Conservation (phyloP, 2,329 filamentous ascomycete species). For the Diaporthe ilicicola region DNA sequence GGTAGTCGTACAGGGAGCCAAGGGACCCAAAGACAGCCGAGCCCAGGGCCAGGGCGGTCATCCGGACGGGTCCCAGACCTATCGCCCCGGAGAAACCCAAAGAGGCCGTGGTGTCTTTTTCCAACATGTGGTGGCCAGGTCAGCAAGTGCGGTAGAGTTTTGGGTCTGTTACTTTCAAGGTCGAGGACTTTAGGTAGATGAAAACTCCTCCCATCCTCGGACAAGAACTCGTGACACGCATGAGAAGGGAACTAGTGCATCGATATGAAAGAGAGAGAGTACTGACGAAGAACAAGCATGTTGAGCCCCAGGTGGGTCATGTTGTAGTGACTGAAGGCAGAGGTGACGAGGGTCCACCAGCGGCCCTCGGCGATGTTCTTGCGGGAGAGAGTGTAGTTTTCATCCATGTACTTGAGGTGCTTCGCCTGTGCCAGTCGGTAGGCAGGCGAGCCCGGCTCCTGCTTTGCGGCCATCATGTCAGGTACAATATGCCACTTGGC, state of each 20-base stretch:
- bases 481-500: conserved; percentile 12
- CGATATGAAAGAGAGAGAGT: background rate
- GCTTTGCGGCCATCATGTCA: background rate
- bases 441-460: background rate
- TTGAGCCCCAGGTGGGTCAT: conserved; percentile 36
- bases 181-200: background rate
- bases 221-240: background rate
- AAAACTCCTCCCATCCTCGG: background rate
- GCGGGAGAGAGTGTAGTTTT: conserved; percentile 36
- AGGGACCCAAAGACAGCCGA: conserved; percentile 35
- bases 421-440: background rate
- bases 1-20: conserved; percentile 33
- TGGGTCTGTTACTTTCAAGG: background rate
- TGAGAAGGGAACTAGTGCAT: background rate
- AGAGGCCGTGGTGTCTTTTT: conserved; percentile 25
- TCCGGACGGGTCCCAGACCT: conserved; percentile 32
- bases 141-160: background rate
- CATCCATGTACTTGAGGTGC: conserved; percentile 31
- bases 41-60: conserved; percentile 34
- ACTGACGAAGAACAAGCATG: conserved; percentile 36
- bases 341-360: conserved; percentile 38
- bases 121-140: background rate
- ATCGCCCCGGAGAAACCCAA: conserved; percentile 24
- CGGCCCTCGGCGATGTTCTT: conserved; percentile 37
- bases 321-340: conserved; percentile 36